Conservation (phyloP, 805 yeast genomes). For the Ogataea chonburiensis region DNA sequence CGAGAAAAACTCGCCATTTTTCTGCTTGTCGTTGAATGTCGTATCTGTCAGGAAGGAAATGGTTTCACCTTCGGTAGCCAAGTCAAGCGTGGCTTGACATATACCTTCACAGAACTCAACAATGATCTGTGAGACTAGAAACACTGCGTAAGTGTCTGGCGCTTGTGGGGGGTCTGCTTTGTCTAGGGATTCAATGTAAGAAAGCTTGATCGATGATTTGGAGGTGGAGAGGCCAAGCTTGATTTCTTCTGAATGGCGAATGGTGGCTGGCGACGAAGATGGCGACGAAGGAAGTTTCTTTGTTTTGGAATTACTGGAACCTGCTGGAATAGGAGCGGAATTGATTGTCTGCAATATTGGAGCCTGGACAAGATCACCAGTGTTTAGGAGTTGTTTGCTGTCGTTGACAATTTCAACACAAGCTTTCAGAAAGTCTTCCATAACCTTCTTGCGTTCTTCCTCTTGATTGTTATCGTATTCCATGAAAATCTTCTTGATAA, state of each 20-base stretch:
- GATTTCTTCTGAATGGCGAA: slow-evolving; percentile 15
- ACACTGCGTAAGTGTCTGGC: slow-evolving; percentile 61
- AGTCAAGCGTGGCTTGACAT: slow-evolving; percentile 47
- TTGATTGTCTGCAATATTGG: slow-evolving; percentile 21
- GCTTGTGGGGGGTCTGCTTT: slow-evolving; percentile 72
- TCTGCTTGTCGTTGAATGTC: slow-evolving; percentile 16
- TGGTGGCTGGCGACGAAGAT: slow-evolving; percentile 13
- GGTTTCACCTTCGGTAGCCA: slow-evolving; percentile 31
- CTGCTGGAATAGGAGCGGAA: slow-evolving; percentile 10
- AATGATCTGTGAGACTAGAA: slow-evolving; percentile 54
- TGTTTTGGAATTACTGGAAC: slow-evolving; percentile 6
- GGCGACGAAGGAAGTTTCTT: background rate
- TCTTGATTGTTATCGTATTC: slow-evolving; percentile 56
- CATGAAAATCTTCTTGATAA: slow-evolving; percentile 51
- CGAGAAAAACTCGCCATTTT: slow-evolving; percentile 13
- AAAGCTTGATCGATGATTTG: slow-evolving; percentile 47
- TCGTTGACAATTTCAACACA: slow-evolving; percentile 39
- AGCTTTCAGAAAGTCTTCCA: slow-evolving; percentile 52
- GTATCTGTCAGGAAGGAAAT: slow-evolving; percentile 26
- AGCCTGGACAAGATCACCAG: slow-evolving; percentile 35
- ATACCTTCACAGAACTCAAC: slow-evolving; percentile 67
- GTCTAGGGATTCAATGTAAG: slow-evolving; percentile 75
- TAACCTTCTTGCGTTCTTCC: slow-evolving; percentile 56
- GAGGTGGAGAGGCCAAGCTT: slow-evolving; percentile 38
- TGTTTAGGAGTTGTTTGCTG: slow-evolving; percentile 34